Conservation (phyloP, 345 rosid species). For the Sisymbrium irio region DNA sequence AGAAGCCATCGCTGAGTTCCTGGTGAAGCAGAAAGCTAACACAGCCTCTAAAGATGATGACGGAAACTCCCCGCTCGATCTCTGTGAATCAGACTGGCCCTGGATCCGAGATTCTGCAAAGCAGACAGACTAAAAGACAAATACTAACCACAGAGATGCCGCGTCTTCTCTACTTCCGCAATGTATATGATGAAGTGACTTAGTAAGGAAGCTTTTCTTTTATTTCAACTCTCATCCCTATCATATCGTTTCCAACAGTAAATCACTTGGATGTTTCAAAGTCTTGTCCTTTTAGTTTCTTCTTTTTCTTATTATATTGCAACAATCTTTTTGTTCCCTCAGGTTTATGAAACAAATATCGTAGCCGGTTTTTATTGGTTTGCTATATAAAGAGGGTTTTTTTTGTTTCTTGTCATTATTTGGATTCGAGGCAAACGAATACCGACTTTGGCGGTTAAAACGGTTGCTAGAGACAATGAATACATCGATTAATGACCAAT, state of each 20-base stretch:
- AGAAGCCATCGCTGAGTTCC: constrained; percentile 67
- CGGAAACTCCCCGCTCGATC: constrained; percentile 59
- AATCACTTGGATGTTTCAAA: constrained; percentile 22
- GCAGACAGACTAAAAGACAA: constrained; percentile 29
- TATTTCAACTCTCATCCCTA: constrained; percentile 9
- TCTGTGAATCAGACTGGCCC: constrained; percentile 71
- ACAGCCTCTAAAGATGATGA: constrained; percentile 58
- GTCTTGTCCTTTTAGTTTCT: constrained; percentile 6
- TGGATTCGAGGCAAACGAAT: constrained; percentile 10
- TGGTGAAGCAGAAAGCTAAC: constrained; percentile 78
- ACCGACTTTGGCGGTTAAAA: constrained; percentile 46
- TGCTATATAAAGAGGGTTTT: constrained; percentile 12
- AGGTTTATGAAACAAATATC: constrained; percentile 7
- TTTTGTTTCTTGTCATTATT: constrained; percentile 11
- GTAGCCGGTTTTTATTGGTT: constrained; percentile 25
- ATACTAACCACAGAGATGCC: constrained; percentile 26
- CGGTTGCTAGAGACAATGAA: constrained; percentile 4
- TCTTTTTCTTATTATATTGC: not conserved
- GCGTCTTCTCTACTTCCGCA: constrained; percentile 19
- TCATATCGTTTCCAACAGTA: constrained; percentile 4
- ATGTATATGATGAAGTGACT: constrained; percentile 48
- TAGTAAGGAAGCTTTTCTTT: constrained; percentile 20
- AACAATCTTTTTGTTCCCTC: constrained; percentile 11
- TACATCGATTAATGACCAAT: not conserved
- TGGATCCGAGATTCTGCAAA: constrained; percentile 45